A percentile compares a stretch with the other conserved stretches of the same genome.
These are phyloP conservation scores for Dactylellina cionopaga DNA, from an alignment of 2,329 filamentous ascomycete genomes.

Conservation along the genomic window DNA sequence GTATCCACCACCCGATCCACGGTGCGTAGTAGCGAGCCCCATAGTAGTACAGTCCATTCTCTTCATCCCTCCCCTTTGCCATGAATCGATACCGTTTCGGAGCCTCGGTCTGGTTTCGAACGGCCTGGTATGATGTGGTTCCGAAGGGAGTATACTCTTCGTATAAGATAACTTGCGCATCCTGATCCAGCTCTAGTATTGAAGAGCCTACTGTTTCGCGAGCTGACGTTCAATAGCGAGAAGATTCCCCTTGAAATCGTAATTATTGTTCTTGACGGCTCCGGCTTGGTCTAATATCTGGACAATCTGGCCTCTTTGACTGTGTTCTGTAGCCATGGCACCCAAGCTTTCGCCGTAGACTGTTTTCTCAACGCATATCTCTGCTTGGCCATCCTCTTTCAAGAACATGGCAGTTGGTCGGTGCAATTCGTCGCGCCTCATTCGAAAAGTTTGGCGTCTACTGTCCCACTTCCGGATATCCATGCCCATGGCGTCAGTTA, in stretches of 20 bases:
- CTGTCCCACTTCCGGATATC: not conserved
- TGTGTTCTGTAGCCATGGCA: not conserved
- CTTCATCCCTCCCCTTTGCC: slow-evolving; percentile 55
- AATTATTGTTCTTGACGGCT: not conserved
- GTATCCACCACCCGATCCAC: slow-evolving; percentile 57
- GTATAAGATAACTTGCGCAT: slow-evolving; percentile 56
- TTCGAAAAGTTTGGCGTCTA: not conserved
- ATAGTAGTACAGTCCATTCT: slow-evolving; percentile 57
- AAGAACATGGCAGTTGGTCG: not conserved
- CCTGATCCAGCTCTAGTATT: slow-evolving; percentile 57
- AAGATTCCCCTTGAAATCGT: slow-evolving; percentile 53
- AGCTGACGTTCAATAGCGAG: not conserved
- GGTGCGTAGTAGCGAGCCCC: slow-evolving; percentile 57
- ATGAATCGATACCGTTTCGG: slow-evolving; percentile 57
- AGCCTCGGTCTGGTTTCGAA: slow-evolving; percentile 24
- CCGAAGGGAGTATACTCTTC: slow-evolving; percentile 59
- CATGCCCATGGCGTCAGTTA: not conserved
- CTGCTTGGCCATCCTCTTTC: not conserved
- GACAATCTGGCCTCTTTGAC: slow-evolving; percentile 2
- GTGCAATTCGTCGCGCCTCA: not conserved
- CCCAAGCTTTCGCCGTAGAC: slow-evolving; percentile 17
- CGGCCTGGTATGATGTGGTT: slow-evolving; percentile 11
- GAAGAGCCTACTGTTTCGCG: slow-evolving; percentile 9
- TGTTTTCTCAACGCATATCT: not conserved
- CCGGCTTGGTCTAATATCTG: slow-evolving; percentile 38